These are phyloP conservation scores for Cercospora zeae-maydis DNA, from an alignment of 2,329 filamentous ascomycete genomes.

Conservation along the genomic window DNA sequence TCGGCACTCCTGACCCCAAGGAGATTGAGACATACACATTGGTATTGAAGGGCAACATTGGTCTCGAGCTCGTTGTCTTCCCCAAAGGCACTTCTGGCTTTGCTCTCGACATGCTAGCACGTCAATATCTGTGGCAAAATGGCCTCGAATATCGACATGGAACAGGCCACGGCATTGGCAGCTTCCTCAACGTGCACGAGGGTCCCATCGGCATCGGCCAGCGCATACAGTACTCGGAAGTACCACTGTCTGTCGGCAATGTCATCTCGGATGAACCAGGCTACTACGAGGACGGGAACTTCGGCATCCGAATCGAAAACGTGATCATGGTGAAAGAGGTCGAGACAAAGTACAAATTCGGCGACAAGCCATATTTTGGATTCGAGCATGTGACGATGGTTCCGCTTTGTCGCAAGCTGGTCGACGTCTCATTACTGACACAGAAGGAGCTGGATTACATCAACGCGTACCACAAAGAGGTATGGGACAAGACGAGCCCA, in stretches of 20 bases:
- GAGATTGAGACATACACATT: slow-evolving; percentile 90
- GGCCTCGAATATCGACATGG: slow-evolving; percentile 95
- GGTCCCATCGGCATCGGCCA: slow-evolving; percentile 96
- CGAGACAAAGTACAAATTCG: slow-evolving; percentile 82
- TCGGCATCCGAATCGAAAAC: slow-evolving; percentile 95
- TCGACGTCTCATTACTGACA: slow-evolving; percentile 70
- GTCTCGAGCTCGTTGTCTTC: slow-evolving; percentile 79
- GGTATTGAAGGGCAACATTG: slow-evolving; percentile 80
- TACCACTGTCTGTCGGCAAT: slow-evolving; percentile 84
- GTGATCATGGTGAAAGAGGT: slow-evolving; percentile 86
- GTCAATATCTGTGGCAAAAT: slow-evolving; percentile 88
- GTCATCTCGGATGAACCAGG: slow-evolving; percentile 93
- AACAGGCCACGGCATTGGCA: slow-evolving; percentile 92
- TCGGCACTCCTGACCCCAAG: slow-evolving; percentile 75
- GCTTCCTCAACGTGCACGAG: slow-evolving; percentile 94
- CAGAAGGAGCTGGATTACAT: slow-evolving; percentile 77
- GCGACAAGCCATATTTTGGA: slow-evolving; percentile 87
- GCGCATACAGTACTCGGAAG: slow-evolving; percentile 84
- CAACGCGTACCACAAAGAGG: slow-evolving; percentile 77
- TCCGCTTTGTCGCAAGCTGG: slow-evolving; percentile 85
- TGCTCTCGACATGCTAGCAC: slow-evolving; percentile 80
- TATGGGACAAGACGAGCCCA: slow-evolving; percentile 73
- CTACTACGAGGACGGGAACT: slow-evolving; percentile 93
- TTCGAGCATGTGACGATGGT: slow-evolving; percentile 98
- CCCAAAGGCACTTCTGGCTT: slow-evolving; percentile 94